Evolutionary conservation across 1,139 yeast genomes (phyloP).

Genomic region (Pichia sp.): DNA sequence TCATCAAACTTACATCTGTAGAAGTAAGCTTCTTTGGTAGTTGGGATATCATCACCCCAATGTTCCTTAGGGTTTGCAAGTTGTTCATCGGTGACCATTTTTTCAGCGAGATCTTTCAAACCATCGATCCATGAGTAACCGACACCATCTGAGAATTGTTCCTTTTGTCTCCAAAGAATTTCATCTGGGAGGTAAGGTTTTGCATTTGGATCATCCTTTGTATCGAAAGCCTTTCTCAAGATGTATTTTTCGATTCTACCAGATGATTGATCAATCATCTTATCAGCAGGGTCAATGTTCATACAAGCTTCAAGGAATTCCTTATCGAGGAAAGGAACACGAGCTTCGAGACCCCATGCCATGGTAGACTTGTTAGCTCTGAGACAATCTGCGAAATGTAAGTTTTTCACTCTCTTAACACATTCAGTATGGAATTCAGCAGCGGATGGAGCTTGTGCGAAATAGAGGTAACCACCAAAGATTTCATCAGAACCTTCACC

Average conservation of each 20-base stretch:
- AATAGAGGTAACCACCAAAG: constrained; percentile 96
- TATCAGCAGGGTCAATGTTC: constrained; percentile 92
- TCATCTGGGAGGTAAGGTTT: constrained; percentile 91
- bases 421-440: constrained; percentile 92
- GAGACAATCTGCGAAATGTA: constrained; percentile 93
- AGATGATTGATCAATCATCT: constrained; percentile 61
- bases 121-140: constrained; percentile 99
- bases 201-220: constrained; percentile 58
- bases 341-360: constrained; percentile 99
- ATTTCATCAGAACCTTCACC: constrained; percentile 99
- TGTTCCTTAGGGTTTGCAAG: constrained; percentile 84
- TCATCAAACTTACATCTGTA: constrained; percentile 95
- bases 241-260: constrained; percentile 90
- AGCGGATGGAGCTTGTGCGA: constrained; percentile 93
- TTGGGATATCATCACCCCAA: constrained; percentile 94
- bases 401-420: constrained; percentile 92
- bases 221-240: constrained; percentile 95
- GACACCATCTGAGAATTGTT: constrained; percentile 98
- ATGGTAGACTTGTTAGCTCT: constrained; percentile 99
- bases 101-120: constrained; percentile 90
- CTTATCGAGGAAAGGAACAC: constrained; percentile 98
- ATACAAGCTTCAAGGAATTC: constrained; percentile 85
- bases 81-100: constrained; percentile 79
- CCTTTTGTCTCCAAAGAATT: constrained; percentile 99
- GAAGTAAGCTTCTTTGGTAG: constrained; percentile 99